phyloP scores from a whole-genome alignment of 1,284 basidiomycete species.

The Moesziomyces sp. region DNA sequence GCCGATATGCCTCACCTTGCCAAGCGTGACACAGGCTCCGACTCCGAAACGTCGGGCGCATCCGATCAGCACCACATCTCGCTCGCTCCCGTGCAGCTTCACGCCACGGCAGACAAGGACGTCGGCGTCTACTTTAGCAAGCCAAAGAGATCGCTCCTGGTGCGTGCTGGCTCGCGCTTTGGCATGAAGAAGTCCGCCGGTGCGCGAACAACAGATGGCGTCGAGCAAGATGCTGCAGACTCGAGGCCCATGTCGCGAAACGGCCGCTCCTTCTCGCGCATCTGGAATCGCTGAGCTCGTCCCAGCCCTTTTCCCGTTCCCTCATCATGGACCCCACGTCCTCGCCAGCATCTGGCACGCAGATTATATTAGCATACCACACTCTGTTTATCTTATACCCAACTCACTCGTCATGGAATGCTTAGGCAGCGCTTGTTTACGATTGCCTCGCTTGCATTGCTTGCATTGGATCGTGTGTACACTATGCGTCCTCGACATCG shows the following conservation, averaged over 20 bases:
- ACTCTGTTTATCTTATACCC: slow-evolving; percentile 3
- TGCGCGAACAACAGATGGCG: slow-evolving; percentile 3
- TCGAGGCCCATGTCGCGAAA: slow-evolving; percentile 8
- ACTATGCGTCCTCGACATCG: background rate
- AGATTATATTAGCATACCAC: slow-evolving; percentile 8
- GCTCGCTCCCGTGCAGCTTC: slow-evolving; percentile 12
- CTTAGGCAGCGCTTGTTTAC: background rate
- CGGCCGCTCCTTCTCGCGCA: slow-evolving; percentile 20
- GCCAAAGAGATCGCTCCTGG: slow-evolving; percentile 18
- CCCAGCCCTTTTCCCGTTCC: background rate
- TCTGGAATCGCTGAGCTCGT: slow-evolving; percentile 16
- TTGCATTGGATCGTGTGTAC: background rate
- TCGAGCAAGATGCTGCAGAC: background rate
- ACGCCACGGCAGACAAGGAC: slow-evolving; percentile 21
- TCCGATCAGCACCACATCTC: slow-evolving; percentile 25
- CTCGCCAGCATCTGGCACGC: too few relatives aligned
- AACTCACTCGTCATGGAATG: slow-evolving; percentile 1
- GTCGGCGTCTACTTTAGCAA: slow-evolving; percentile 27
- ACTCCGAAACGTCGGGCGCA: slow-evolving; percentile 34
- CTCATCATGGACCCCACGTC: too few relatives aligned
- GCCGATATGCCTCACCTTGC: slow-evolving; percentile 35
- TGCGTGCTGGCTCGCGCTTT: slow-evolving; percentile 25
- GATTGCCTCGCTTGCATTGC: background rate
- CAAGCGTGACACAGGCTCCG: slow-evolving; percentile 38
- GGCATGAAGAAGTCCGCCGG: slow-evolving; percentile 13